Base-by-base conservation (phyloP, 23 red algal genomes). In the Chondrus crispus region DNA sequence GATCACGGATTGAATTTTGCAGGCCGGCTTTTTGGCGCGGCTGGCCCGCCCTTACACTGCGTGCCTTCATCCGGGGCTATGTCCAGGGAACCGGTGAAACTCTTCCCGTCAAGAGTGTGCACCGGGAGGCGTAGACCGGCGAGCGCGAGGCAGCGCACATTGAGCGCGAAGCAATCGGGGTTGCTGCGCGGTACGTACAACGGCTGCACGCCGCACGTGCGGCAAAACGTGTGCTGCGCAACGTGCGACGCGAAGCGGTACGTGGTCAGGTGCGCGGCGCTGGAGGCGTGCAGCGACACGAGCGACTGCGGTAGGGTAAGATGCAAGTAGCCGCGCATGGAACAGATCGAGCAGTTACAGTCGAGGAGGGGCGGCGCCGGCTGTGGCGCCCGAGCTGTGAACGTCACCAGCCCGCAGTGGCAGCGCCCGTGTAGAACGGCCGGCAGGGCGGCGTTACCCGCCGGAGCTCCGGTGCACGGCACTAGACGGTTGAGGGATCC, bases 321-420 rank as follows among this genome's bases (percentile, higher is more conserved):
- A 46, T 90, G 86, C 57, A 80, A 68, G 72, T 90, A 81, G n/a
- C 86, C 86, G 26, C 42, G 62, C 86, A 79, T 90, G 8, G 86
- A 39, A 42, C 86, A 90, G 16, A 90, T 50, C 9, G 39, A 68
- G 53, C 86, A 90, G 35, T 80, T 81, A 54, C 86, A 90, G 22
- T 90, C 86, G 13, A 81, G 19, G 9, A 74, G 71, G 16, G 64
- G 64, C 36, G 80, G 26, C 19, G 53, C 41, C 2, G 69, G 51
- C 36, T 69, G 72, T 3, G 86, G 12, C 50, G 55, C 80, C 29
- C 29, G 19, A 35, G 57, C 74, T 18, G 50, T 54, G 55, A 90
- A 90, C 13, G 4, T 41, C 33, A 90, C 86, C 19, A 22, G 28
- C 1, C 55, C 24, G 47, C 86, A 90, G 53, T 90, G 86, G 26